phyloP scores from a whole-genome alignment of 495 filamentous ascomycete genomes.

The Ascodesmis nigricans region DNA sequence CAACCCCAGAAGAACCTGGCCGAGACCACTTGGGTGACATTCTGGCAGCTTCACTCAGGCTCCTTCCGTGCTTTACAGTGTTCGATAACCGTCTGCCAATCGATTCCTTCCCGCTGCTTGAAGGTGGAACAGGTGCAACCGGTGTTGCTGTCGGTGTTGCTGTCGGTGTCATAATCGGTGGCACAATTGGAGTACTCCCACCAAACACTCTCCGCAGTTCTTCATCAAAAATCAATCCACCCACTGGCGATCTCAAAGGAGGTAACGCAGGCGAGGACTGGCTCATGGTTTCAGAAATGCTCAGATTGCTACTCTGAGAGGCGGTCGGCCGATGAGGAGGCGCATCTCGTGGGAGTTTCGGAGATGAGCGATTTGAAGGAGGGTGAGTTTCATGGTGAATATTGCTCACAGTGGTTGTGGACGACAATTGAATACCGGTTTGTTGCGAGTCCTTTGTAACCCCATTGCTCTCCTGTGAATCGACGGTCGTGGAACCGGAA shows the following conservation, averaged over 20 bases:
- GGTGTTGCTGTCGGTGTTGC: no score
- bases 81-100: slow-evolving; percentile 77
- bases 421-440: no score
- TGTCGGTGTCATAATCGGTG: no score
- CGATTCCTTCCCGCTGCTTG: no score
- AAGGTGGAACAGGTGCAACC: no score
- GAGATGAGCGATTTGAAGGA: slow-evolving; percentile 7
- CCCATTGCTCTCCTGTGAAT: no score
- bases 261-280: slow-evolving; percentile 14
- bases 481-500: no score
- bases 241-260: slow-evolving; percentile 27
- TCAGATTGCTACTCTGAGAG: slow-evolving; percentile 13
- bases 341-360: slow-evolving; percentile 1
- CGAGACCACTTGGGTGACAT: slow-evolving; percentile 38
- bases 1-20: slow-evolving; percentile 37
- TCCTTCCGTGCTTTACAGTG: slow-evolving; percentile 80
- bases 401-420: slow-evolving; percentile 12
- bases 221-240: slow-evolving; percentile 74
- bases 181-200: no score
- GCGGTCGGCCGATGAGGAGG: slow-evolving; percentile 11
- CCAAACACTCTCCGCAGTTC: slow-evolving; percentile 66
- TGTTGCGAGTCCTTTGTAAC: no score
- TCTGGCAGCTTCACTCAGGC: slow-evolving; percentile 41
- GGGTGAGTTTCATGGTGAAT: slow-evolving; percentile 11
- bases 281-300: no score